Evolutionary conservation across 148 eudicot genomes (phyloP).

Genomic region (Nyssa sinensis): DNA sequence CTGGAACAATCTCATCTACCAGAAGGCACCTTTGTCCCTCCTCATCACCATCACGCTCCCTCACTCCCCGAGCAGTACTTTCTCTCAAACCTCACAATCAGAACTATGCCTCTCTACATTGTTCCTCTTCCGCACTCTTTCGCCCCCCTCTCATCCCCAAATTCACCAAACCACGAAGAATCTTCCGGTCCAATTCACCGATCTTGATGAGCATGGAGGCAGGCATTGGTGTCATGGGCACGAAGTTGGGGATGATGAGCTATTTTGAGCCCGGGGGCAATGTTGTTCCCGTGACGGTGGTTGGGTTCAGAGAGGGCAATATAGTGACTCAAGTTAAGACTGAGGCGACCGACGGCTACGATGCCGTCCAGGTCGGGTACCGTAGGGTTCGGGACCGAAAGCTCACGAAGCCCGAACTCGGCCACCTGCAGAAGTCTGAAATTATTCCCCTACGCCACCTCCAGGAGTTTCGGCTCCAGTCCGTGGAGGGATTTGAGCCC

Average conservation of each 20-base stretch:
- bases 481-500: conserved; percentile 66
- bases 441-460: conserved; percentile 85
- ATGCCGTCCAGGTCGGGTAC: conserved; percentile 88
- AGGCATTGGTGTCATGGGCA: conserved; percentile 86
- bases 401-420: conserved; percentile 79
- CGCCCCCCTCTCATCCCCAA: conserved; percentile 10
- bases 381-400: conserved; percentile 80
- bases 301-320: conserved; percentile 95
- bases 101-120: background rate
- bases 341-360: conserved; percentile 82
- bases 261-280: conserved; percentile 64
- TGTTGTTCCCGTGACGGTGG: conserved; percentile 89
- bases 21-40: conserved; percentile 12
- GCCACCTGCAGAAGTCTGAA: conserved; percentile 71
- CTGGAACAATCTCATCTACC: conserved; percentile 7
- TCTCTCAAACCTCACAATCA: conserved; percentile 8
- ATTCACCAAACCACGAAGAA: conserved; percentile 14
- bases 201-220: conserved; percentile 63
- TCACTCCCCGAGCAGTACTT: background rate
- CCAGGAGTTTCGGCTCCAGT: conserved; percentile 75
- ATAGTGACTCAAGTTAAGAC: conserved; percentile 95
- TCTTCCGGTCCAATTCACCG: background rate
- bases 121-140: conserved; percentile 21
- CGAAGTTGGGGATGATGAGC: conserved; percentile 93
- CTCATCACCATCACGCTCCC: conserved; percentile 8